Percentiles rank a stretch among this genome's conserved stretches.
These are phyloP conservation scores for Leccinum ochraceum DNA, from an alignment of 768 basidiomycete genomes.

Conservation along the genomic window DNA sequence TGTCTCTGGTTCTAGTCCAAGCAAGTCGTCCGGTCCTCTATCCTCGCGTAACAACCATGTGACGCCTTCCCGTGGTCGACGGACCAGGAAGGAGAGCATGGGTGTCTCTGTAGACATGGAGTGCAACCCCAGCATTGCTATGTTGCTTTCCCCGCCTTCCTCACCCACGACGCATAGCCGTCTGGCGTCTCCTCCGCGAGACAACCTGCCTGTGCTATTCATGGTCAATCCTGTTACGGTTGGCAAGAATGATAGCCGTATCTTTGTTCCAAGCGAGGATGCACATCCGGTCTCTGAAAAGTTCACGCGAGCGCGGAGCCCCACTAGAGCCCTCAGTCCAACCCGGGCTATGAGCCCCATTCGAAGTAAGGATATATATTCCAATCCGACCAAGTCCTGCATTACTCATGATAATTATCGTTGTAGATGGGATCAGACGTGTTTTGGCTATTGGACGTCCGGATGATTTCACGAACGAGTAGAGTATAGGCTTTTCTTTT, in stretches of 20 bases:
- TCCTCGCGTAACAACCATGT: constrained; percentile 1
- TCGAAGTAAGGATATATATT: constrained; percentile 14
- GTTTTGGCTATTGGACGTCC: constrained; percentile 25
- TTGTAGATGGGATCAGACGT: constrained; percentile 31
- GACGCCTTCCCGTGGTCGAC: constrained; percentile 22
- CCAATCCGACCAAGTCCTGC: not conserved
- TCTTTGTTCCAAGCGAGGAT: constrained; percentile 4
- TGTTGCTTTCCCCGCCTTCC: constrained; percentile 28
- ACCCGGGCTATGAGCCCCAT: constrained; percentile 32
- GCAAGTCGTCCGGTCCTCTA: not conserved
- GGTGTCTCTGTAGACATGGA: constrained; percentile 1
- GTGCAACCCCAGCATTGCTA: constrained; percentile 18
- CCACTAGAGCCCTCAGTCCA: constrained; percentile 33
- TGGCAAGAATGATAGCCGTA: not conserved
- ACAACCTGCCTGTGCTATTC: constrained; percentile 6
- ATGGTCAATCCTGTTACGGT: not conserved
- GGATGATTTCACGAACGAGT: constrained; percentile 15
- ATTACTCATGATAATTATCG: constrained; percentile 7
- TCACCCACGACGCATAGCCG: constrained; percentile 13
- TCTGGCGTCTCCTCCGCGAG: constrained; percentile 5
- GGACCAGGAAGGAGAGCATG: constrained; percentile 13
- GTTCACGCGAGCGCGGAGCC: constrained; percentile 12
- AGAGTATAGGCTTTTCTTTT: not conserved
- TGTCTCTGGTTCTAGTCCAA: too few relatives aligned
- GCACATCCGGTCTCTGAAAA: not conserved